A percentile compares a stretch with the other conserved stretches of the same genome.
Conservation (phyloP, 1,139 yeast species). For the Suhomyces anneliseae region DNA sequence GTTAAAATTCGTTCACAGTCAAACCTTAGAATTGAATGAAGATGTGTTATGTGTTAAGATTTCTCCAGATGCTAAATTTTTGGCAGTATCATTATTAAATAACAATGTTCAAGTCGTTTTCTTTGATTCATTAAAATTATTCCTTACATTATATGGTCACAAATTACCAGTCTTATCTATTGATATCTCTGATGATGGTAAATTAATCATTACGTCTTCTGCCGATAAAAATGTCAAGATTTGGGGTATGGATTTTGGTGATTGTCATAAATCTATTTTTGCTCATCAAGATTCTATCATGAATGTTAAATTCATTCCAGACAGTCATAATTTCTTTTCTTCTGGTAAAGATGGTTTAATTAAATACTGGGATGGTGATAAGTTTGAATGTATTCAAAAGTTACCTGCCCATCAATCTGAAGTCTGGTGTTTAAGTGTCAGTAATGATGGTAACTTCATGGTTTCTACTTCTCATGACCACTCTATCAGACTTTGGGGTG, state of each 20-base stretch:
- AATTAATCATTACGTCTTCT: constrained; percentile 83
- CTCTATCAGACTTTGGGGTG: constrained; percentile 86
- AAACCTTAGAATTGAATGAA: constrained; percentile 81
- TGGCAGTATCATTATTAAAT: constrained; percentile 86
- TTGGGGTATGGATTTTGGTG: constrained; percentile 99
- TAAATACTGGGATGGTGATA: constrained; percentile 98
- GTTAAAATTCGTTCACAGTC: constrained; percentile 67
- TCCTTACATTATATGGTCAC: constrained; percentile 89
- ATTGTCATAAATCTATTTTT: constrained; percentile 92
- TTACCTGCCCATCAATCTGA: constrained; percentile 87
- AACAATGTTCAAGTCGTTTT: constrained; percentile 93
- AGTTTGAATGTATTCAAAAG: constrained; percentile 90
- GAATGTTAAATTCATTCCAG: constrained; percentile 82
- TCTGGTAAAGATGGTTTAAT: constrained; percentile 86
- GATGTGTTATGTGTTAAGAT: constrained; percentile 79
- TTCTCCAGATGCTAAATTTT: constrained; percentile 75
- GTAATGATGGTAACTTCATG: constrained; percentile 69
- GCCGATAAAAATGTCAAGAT: constrained; percentile 96
- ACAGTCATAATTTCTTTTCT: constrained; percentile 84
- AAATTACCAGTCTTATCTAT: constrained; percentile 89
- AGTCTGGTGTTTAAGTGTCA: constrained; percentile 86
- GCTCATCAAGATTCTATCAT: constrained; percentile 96
- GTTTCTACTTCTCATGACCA: constrained; percentile 94
- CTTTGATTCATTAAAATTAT: constrained; percentile 82
- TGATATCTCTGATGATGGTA: constrained; percentile 87